phyloP scores from a whole-genome alignment of 2,329 filamentous ascomycete species.

The Sordariomycetes sp. region DNA sequence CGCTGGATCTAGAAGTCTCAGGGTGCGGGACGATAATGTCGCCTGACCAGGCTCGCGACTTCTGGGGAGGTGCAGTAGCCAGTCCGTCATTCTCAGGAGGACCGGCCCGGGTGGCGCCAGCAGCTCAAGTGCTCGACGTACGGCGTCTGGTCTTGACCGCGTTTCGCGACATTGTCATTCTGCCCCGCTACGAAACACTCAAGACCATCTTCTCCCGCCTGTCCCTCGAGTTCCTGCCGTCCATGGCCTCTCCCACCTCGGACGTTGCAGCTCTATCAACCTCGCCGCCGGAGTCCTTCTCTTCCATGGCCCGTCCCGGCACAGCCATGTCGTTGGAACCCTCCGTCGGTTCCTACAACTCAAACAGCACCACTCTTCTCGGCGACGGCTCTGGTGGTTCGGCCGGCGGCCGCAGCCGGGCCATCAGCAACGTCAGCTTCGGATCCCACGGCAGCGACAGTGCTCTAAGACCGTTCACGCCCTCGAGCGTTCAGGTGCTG shows the following conservation, averaged over 20 bases:
- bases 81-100: conserved; percentile 23
- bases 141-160: conserved; percentile 79
- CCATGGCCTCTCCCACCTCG: conserved; percentile 44
- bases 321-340: conserved; percentile 70
- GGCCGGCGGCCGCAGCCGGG: conserved; percentile 59
- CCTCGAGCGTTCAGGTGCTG: conserved; percentile 30
- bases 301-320: conserved; percentile 48
- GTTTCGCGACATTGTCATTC: conserved; percentile 81
- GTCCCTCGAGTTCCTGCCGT: conserved; percentile 67
- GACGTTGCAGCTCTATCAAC: conserved; percentile 38
- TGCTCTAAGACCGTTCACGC: conserved; percentile 19
- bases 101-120: conserved; percentile 32
- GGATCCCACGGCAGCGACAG: conserved; percentile 41
- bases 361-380: conserved; percentile 70
- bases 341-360: conserved; percentile 69
- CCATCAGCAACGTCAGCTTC: conserved; percentile 76
- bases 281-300: conserved; percentile 36
- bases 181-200: conserved; percentile 80
- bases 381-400: conserved; percentile 45
- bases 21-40: conserved; percentile 74
- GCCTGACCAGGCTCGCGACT: conserved; percentile 71
- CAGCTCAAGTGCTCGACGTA: conserved; percentile 62
- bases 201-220: conserved; percentile 86
- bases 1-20: conserved; percentile 86
- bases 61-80: conserved; percentile 68